Base-by-base conservation (phyloP, 805 yeast species). In the Huiozyma naganishii region DNA sequence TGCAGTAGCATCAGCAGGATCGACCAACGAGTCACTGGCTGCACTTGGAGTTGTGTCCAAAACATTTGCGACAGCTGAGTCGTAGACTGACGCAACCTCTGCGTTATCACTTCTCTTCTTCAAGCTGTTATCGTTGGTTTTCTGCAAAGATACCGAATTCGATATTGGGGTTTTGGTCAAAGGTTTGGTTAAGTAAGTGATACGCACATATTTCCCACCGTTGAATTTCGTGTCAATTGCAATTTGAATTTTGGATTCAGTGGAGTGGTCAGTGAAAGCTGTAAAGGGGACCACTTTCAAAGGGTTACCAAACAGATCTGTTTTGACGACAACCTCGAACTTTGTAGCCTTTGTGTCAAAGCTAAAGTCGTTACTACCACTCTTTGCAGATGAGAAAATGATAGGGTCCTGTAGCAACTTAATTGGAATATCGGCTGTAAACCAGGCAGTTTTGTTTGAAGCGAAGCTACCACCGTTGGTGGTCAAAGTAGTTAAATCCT, bases 161-260 rank as follows among this genome's bases (percentile, higher is more conserved):
- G 49, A 48, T 12, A 58, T 49, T 5, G 46, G 36, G n/a, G 42
- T 29, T 7, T 41, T 36, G 4, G 36, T 11, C 13, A 52, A 40
- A n/a, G 49, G 37, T 8, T 50, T 37, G 10, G 61, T 49, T 37
- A 30, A 52, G 42, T 57, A 60, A 3, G 43, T 47, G 30, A 59
- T 49, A 40, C 62, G 59, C 12, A 59, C 36, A 32, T 50, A 55
- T 34, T 51, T 48, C 29, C 65, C 62, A 36, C 62, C 64, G 33
- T 54, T 52, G 30, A 59, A 41, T n/a, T 45, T 54, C 3, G 62
- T 47, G 27, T 44, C 42, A 33, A 61, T 46, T 6, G 42, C 40
- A 27, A 56, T 42, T 34, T 44, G 43, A 28, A 58, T 51, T 7
- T 48, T 36, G 13, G 50, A 43, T n/a, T 45, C 40, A 35, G 56